Percentiles rank a stretch among this genome's conserved stretches.
Conservation (phyloP, 116 monocot species). For the Zostera marina region DNA sequence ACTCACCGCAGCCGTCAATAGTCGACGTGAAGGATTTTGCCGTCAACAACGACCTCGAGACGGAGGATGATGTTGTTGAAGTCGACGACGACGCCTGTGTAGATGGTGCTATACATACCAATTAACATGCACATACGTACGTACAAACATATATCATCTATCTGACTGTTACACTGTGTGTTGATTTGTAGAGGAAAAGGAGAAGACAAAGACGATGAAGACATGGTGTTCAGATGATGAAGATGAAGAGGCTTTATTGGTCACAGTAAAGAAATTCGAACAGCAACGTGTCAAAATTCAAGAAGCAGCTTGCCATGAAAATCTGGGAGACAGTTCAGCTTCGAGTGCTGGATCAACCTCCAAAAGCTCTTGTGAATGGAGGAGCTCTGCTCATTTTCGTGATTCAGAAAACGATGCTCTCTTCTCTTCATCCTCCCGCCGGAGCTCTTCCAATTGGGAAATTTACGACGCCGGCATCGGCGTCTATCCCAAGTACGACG, state of each 20-base stretch:
- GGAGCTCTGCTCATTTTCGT: conserved; percentile 42
- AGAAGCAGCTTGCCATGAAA: conserved; percentile 12
- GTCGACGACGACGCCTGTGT: not conserved
- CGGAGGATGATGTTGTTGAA: no score
- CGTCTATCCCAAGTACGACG: conserved; percentile 71
- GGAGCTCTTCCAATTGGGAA: conserved; percentile 82
- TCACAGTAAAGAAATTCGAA: not conserved
- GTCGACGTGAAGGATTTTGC: not conserved
- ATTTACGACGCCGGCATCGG: no score
- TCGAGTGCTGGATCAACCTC: conserved; percentile 71
- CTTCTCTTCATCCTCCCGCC: conserved; percentile 83
- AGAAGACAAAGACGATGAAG: conserved; percentile 10
- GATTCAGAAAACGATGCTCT: conserved; percentile 77
- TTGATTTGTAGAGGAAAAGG: conserved; percentile 3
- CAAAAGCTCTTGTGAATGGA: conserved; percentile 83
- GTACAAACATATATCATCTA: not conserved
- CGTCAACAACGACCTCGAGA: no score
- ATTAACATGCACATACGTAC: no score
- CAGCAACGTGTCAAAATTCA: conserved; percentile 10
- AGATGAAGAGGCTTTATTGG: conserved; percentile 9
- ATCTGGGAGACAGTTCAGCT: conserved; percentile 25
- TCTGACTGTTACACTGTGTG: not conserved
- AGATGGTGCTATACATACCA: no score
- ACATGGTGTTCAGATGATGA: conserved; percentile 3
- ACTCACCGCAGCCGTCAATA: conserved; percentile 1